These are phyloP conservation scores for Magnusiomyces magnusii DNA, from an alignment of 1,139 yeast species.

Conservation along the genomic window DNA sequence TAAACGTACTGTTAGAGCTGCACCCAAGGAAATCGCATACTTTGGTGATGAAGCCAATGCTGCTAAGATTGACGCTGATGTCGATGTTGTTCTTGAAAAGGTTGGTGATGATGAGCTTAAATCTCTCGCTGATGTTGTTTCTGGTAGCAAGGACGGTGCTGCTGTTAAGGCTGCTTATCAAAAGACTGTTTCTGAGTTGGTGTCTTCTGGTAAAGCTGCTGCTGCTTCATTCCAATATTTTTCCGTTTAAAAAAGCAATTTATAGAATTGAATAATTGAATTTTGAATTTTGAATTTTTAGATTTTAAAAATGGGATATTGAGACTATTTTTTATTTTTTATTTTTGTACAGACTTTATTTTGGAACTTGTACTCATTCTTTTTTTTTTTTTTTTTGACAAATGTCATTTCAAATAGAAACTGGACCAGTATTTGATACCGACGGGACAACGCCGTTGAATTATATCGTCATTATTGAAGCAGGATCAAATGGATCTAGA, in stretches of 20 bases:
- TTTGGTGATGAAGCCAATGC: conserved; percentile 54
- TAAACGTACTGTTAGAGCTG: conserved; percentile 81
- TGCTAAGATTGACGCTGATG: conserved; percentile 45
- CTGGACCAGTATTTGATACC: neutral
- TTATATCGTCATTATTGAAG: conserved; percentile 67
- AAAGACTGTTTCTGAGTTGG: conserved; percentile 41
- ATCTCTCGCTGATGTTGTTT: conserved; percentile 56
- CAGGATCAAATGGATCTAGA: conserved; percentile 78
- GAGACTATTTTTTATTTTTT: neutral
- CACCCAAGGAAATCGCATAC: conserved; percentile 79
- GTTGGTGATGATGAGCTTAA: conserved; percentile 71
- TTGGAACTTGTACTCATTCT: neutral
- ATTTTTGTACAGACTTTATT: neutral
- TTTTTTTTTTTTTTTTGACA: neutral
- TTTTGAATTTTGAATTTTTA: neutral
- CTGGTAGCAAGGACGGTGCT: conserved; percentile 42
- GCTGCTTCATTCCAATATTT: conserved; percentile 15
- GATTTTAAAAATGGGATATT: neutral
- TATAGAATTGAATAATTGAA: neutral
- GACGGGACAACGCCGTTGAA: conserved; percentile 40
- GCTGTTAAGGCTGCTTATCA: conserved; percentile 46
- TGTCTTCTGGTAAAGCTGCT: conserved; percentile 36
- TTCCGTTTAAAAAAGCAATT: conserved; percentile 9
- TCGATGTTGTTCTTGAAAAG: conserved; percentile 68
- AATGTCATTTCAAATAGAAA: neutral